Conservation (phyloP, 2,329 filamentous ascomycete species). For the Colletotrichum sp. region DNA sequence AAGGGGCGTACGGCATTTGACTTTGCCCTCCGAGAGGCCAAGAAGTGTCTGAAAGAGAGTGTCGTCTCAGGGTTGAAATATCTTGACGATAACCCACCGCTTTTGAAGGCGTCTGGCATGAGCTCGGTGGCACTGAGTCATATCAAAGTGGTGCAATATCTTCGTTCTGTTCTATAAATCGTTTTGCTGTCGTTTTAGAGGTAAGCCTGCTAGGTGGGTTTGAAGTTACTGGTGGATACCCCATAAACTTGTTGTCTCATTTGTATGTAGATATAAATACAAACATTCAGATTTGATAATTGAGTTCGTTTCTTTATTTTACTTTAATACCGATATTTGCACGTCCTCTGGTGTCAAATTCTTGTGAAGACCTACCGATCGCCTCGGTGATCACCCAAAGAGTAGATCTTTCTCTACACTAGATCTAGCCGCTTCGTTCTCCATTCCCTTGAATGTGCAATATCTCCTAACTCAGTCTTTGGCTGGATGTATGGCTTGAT, state of each 20-base stretch:
- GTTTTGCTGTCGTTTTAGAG: no score
- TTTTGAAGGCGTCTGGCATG: neutral
- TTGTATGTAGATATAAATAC: no score
- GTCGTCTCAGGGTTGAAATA: neutral
- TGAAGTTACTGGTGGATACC: no score
- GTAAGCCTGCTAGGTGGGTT: no score
- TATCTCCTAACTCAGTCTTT: slow-evolving; percentile 25
- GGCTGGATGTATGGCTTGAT: slow-evolving; percentile 33
- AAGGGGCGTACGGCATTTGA: neutral
- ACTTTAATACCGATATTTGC: no score
- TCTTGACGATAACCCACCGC: neutral
- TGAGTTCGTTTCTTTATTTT: no score
- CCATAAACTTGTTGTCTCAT: no score
- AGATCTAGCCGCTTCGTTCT: neutral
- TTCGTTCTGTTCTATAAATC: neutral
- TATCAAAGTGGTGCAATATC: neutral
- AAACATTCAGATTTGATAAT: no score
- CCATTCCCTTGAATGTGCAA: neutral
- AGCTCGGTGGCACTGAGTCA: neutral
- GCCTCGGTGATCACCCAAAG: no score
- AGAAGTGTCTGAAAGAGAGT: neutral
- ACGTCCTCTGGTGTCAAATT: no score
- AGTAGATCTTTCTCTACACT: neutral
- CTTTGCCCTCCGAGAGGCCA: neutral
- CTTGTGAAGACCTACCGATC: no score